Evolutionary conservation across 345 rosid genomes (phyloP).

Genomic region (Aquilaria yunnanensis): DNA sequence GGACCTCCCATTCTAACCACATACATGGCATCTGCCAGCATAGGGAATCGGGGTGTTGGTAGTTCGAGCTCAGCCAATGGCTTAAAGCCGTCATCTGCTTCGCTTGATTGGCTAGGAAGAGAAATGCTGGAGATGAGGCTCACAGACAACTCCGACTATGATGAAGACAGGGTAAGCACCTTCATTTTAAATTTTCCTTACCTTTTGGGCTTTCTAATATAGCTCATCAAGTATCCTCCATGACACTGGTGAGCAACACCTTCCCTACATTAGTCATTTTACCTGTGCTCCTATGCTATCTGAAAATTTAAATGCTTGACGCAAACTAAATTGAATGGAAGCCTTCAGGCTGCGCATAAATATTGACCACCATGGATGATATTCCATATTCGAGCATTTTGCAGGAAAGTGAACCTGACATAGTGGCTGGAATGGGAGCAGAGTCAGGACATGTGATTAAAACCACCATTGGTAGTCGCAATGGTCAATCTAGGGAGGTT

Average conservation of each 20-base stretch:
- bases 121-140: slow-evolving; percentile 94
- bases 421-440: slow-evolving; percentile 79
- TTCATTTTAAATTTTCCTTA: slow-evolving; percentile 2
- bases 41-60: slow-evolving; percentile 92
- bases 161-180: slow-evolving; percentile 73
- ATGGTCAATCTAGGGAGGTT: slow-evolving; percentile 92
- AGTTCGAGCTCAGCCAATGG: slow-evolving; percentile 89
- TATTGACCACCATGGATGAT: neutral
- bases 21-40: slow-evolving; percentile 76
- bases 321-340: neutral
- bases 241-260: neutral
- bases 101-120: slow-evolving; percentile 92
- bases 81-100: slow-evolving; percentile 83
- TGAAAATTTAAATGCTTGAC: neutral
- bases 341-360: neutral
- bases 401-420: slow-evolving; percentile 93
- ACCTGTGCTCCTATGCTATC: neutral
- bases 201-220: neutral
- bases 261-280: neutral
- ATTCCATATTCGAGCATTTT: slow-evolving; percentile 10
- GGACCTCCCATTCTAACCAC: slow-evolving; percentile 16
- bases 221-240: neutral
- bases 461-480: slow-evolving; percentile 85
- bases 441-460: slow-evolving; percentile 90
- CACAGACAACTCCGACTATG: slow-evolving; percentile 74